phyloP scores from a whole-genome alignment of 1,284 basidiomycete genomes.

The Malassezia furfur region DNA sequence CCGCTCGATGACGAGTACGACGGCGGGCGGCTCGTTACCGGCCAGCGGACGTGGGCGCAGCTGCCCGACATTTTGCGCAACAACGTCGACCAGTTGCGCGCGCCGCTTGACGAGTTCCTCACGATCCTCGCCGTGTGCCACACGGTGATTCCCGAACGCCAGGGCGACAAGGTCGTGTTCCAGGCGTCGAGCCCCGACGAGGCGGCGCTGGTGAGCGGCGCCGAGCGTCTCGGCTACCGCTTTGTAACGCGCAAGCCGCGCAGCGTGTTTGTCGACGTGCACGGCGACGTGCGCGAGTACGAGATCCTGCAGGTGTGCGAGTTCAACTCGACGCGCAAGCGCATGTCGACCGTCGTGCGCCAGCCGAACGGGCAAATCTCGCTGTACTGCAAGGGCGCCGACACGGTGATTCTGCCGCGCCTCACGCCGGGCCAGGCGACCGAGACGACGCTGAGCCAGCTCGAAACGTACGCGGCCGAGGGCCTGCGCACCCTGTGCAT shows the following conservation, averaged over 20 bases:
- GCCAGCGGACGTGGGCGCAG: slow-evolving; percentile 65
- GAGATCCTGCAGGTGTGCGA: slow-evolving; percentile 94
- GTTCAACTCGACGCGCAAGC: slow-evolving; percentile 93
- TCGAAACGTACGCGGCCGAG: slow-evolving; percentile 75
- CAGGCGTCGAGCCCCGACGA: slow-evolving; percentile 98
- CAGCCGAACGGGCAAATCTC: slow-evolving; percentile 83
- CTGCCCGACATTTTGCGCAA: slow-evolving; percentile 55
- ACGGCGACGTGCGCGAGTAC: slow-evolving; percentile 67
- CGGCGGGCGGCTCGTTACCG: slow-evolving; percentile 51
- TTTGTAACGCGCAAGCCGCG: slow-evolving; percentile 93
- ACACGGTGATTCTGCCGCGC: slow-evolving; percentile 66
- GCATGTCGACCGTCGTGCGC: slow-evolving; percentile 91
- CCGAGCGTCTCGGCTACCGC: slow-evolving; percentile 80
- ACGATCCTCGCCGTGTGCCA: slow-evolving; percentile 89
- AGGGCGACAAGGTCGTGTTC: slow-evolving; percentile 59
- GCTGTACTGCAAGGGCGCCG: slow-evolving; percentile 92
- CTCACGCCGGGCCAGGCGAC: slow-evolving; percentile 56
- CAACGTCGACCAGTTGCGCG: slow-evolving; percentile 45
- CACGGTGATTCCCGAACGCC: slow-evolving; percentile 89
- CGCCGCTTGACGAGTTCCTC: slow-evolving; percentile 65
- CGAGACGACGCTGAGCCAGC: slow-evolving; percentile 76
- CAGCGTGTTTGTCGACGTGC: slow-evolving; percentile 77
- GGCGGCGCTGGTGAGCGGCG: slow-evolving; percentile 87
- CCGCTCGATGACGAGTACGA: slow-evolving; percentile 21
- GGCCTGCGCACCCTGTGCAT: slow-evolving; percentile 93